These are phyloP conservation scores for Venturia oleaginea DNA, from an alignment of 2,329 filamentous ascomycete species.

Conservation along the genomic window DNA sequence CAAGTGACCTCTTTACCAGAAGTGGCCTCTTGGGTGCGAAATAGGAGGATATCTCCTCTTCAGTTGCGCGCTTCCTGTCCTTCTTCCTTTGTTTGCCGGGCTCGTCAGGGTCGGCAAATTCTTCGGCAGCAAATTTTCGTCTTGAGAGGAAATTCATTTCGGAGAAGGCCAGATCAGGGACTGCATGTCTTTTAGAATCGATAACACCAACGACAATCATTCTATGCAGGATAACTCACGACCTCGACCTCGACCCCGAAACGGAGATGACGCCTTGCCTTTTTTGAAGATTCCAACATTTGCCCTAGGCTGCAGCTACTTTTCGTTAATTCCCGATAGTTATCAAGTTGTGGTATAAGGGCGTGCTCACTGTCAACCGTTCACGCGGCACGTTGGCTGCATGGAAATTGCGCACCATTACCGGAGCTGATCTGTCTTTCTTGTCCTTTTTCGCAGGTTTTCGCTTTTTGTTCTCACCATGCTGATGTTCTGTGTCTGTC, in stretches of 20 bases:
- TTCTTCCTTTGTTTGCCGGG: slow-evolving; percentile 26
- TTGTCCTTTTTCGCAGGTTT: slow-evolving; percentile 22
- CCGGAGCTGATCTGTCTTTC: slow-evolving; percentile 27
- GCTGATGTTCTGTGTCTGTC: slow-evolving; percentile 16
- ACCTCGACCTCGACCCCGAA: slow-evolving; percentile 35
- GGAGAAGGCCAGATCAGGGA: slow-evolving; percentile 43
- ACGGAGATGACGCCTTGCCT: slow-evolving; percentile 37
- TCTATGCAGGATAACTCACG: slow-evolving; percentile 24
- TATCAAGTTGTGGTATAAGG: neutral
- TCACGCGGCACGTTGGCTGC: slow-evolving; percentile 36
- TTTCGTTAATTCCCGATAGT: slow-evolving; percentile 11
- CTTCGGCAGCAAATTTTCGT: slow-evolving; percentile 22
- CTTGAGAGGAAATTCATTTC: slow-evolving; percentile 41
- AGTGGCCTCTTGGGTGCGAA: slow-evolving; percentile 28
- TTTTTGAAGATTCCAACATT: slow-evolving; percentile 40
- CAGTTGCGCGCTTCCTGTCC: slow-evolving; percentile 23
- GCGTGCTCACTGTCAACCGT: slow-evolving; percentile 36
- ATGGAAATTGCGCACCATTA: slow-evolving; percentile 34
- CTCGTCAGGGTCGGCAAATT: slow-evolving; percentile 19
- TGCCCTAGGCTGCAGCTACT: slow-evolving; percentile 34
- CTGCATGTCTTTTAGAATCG: slow-evolving; percentile 22
- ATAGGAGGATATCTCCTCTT: slow-evolving; percentile 38
- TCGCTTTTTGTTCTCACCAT: neutral
- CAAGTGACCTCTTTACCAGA: slow-evolving; percentile 21
- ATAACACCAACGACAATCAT: neutral